Evolutionary conservation across 768 basidiomycete genomes (phyloP).

Genomic region (Tylopilus plumbeoviolaceoides): DNA sequence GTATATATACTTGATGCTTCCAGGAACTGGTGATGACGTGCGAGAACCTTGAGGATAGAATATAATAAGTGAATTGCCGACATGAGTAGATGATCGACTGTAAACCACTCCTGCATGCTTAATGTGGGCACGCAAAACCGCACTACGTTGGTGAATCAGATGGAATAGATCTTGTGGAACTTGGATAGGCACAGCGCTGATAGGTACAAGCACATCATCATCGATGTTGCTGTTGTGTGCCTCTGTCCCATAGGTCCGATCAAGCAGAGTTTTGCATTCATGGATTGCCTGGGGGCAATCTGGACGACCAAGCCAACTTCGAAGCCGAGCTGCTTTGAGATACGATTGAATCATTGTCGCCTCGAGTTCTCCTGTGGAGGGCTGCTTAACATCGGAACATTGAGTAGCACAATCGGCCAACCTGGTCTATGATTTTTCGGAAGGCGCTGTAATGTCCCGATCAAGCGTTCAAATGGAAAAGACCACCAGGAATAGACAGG

Average conservation of each 20-base stretch:
- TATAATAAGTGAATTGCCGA: slow-evolving; percentile 8
- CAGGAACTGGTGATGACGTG: slow-evolving; percentile 3
- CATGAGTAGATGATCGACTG: slow-evolving; percentile 5
- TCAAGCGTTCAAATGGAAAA: slow-evolving; percentile 24
- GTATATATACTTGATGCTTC: slow-evolving; percentile 16
- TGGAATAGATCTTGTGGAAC: neutral
- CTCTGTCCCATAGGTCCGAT: neutral
- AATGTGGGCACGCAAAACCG: neutral
- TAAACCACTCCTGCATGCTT: slow-evolving; percentile 1
- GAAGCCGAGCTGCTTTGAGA: neutral
- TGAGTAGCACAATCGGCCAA: no score
- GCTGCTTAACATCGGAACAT: neutral
- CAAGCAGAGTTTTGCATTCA: neutral
- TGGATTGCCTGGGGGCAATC: neutral
- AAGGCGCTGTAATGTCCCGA: slow-evolving; percentile 19
- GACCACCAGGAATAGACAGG: slow-evolving; percentile 35
- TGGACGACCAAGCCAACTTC: neutral
- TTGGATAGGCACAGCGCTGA: neutral
- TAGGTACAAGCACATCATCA: neutral
- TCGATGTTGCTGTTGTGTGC: neutral
- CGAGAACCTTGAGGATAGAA: slow-evolving; percentile 6
- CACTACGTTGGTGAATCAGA: no score
- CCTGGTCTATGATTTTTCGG: slow-evolving; percentile 21
- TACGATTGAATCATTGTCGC: neutral
- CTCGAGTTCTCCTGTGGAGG: neutral